Evolutionary conservation across 208 protist genomes (phyloP).

Genomic region (Wallacemonas sp.): DNA sequence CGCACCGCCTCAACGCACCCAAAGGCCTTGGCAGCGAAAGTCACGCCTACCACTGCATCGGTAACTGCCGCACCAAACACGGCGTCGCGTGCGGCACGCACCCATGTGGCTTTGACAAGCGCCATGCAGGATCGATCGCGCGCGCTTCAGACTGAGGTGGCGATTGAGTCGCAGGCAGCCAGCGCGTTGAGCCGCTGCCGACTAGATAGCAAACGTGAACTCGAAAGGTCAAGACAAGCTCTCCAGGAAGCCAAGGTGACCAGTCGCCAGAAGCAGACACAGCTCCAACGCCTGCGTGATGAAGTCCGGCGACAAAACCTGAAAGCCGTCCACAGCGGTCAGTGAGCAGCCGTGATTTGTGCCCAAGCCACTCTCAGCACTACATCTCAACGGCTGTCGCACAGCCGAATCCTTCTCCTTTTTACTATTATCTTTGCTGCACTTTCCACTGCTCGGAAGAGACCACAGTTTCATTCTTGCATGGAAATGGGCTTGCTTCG

Average conservation of each 20-base stretch:
- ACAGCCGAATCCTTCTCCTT: not conserved
- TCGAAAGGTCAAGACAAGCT: constrained; percentile 13
- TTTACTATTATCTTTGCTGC: too few relatives aligned
- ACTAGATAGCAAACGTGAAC: constrained; percentile 13
- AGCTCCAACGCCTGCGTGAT: constrained; percentile 36
- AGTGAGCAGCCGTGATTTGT: too few relatives aligned
- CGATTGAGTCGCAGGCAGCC: constrained; percentile 26
- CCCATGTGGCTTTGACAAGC: not conserved
- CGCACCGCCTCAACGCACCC: not conserved
- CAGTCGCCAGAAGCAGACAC: constrained; percentile 33
- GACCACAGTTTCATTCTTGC: too few relatives aligned
- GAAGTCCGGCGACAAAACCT: constrained; percentile 15
- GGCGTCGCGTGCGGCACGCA: not conserved
- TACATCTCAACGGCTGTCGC: not conserved
- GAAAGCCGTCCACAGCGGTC: not conserved
- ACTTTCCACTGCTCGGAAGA: too few relatives aligned
- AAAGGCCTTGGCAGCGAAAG: not conserved
- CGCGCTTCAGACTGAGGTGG: constrained; percentile 20
- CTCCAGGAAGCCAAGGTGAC: constrained; percentile 28
- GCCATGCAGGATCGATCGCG: constrained; percentile 3
- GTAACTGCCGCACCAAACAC: not conserved
- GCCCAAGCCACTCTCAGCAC: too few relatives aligned
- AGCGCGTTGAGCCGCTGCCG: constrained; percentile 22
- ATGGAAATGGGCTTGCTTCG: too few relatives aligned
- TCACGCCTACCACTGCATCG: not conserved